Base-by-base conservation (phyloP, 352 stramenopile genomes). In the Thalassiosira oceanica region DNA sequence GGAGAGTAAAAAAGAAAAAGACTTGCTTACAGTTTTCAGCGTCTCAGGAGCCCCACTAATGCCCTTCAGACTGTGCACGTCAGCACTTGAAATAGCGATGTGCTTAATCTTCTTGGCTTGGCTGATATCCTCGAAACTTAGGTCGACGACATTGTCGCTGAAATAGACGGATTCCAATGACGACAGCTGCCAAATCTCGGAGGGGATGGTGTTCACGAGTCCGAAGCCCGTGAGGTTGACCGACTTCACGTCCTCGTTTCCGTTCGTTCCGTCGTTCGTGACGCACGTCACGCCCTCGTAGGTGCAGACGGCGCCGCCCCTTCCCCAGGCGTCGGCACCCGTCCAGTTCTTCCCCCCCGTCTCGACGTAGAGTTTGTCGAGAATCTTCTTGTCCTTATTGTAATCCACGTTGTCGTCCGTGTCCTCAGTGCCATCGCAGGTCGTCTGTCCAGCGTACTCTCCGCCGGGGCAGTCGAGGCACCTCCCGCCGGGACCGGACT, bases 61-160 rank as follows among this genome's bases (percentile, higher is more conserved):
- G 16, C 69, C 69, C 21, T 55, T 49, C 13, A 84, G 20, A 50
- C 20, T 55, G 11, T 13, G 63, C 20, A 87, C 16, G 46, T 75
- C 60, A 45, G 69, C 74, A 60, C 80, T 58, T 15, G 53, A 43
- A 2, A 90, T 68, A 13, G 67, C 57, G 20, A 90, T 69, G 42
- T 75, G 49, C 62, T 85, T 64, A 4, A 92, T 62, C 7, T 66
- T 56, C 2, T 33, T 42, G 11, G 82, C 68, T 21, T 70, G 16
- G 11, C 55, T 69, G 39, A 90, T 83, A 10, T 68, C 80, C 51
- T 83, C 64, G 56, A 90, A 89, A 20, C 31, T 68, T 10, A 92
- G 44, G 28, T 69, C 62, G 1, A 92, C 69, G 45, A 64, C 28
- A 62, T 90, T 92, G 37, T 70, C 70, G 15, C 61, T 72, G 43